These are phyloP conservation scores for Tulasnella calospora DNA, from an alignment of 768 basidiomycete genomes.

Conservation along the genomic window DNA sequence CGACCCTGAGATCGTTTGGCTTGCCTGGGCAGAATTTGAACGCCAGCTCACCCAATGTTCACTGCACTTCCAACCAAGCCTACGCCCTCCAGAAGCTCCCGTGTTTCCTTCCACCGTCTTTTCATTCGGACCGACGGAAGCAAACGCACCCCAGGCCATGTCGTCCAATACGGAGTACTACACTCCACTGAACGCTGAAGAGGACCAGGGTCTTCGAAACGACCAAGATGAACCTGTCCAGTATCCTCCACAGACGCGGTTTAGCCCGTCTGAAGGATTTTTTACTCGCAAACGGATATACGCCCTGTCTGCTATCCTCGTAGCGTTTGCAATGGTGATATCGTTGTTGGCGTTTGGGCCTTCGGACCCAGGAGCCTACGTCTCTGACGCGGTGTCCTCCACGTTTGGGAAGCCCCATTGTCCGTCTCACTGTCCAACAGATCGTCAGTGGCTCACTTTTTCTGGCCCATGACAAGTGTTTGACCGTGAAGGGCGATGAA, in stretches of 20 bases:
- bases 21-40: no score
- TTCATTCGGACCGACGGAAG: background rate
- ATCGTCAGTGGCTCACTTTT: background rate
- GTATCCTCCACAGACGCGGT: background rate
- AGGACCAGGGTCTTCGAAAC: background rate
- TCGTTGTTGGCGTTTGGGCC: background rate
- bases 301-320: background rate
- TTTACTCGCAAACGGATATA: background rate
- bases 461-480: background rate
- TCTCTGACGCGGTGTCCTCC: background rate
- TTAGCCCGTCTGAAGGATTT: background rate
- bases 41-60: no score
- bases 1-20: no score
- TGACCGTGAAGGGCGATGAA: background rate
- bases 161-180: background rate
- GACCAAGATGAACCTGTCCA: background rate
- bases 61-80: no score
- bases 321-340: background rate
- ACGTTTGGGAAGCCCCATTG: background rate
- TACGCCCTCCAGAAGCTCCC: background rate
- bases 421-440: background rate
- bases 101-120: background rate
- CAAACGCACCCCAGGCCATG: background rate
- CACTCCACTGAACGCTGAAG: background rate
- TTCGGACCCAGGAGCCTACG: background rate